These are phyloP conservation scores for Lodderomyces beijingensis DNA, from an alignment of 1,139 yeast genomes.

Conservation along the genomic window DNA sequence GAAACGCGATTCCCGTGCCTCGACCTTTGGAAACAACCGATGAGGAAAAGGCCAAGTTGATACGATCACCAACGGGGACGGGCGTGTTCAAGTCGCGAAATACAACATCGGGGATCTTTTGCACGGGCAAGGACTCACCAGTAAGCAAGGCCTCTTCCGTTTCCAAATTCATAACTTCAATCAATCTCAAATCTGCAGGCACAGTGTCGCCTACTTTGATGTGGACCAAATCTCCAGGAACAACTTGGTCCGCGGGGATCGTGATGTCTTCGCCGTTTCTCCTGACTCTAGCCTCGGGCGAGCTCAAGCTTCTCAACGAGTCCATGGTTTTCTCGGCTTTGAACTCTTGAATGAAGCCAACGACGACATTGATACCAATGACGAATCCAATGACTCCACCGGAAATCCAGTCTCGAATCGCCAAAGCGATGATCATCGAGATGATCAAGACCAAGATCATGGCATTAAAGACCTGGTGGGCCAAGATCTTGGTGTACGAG, in stretches of 20 bases:
- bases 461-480: constrained; percentile 74
- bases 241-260: constrained; percentile 62
- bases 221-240: constrained; percentile 71
- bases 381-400: constrained; percentile 81
- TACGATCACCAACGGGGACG: constrained; percentile 71
- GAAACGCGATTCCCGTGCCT: constrained; percentile 62
- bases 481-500: constrained; percentile 52
- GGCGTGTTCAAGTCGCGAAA: constrained; percentile 31
- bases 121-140: constrained; percentile 75
- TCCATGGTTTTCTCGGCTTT: constrained; percentile 83
- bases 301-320: constrained; percentile 60
- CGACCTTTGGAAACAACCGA: constrained; percentile 75
- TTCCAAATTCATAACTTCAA: constrained; percentile 64
- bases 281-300: constrained; percentile 69
- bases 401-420: constrained; percentile 75
- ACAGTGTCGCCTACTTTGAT: constrained; percentile 73
- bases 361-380: constrained; percentile 58
- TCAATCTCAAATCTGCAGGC: constrained; percentile 70
- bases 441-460: constrained; percentile 73
- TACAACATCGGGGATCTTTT: constrained; percentile 44
- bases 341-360: constrained; percentile 68
- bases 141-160: constrained; percentile 79
- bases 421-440: constrained; percentile 72
- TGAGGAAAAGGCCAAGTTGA: constrained; percentile 70
- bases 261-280: constrained; percentile 60